Evolutionary conservation across 2,329 filamentous ascomycete species (phyloP).

Genomic region (Cladorrhinum sp.): DNA sequence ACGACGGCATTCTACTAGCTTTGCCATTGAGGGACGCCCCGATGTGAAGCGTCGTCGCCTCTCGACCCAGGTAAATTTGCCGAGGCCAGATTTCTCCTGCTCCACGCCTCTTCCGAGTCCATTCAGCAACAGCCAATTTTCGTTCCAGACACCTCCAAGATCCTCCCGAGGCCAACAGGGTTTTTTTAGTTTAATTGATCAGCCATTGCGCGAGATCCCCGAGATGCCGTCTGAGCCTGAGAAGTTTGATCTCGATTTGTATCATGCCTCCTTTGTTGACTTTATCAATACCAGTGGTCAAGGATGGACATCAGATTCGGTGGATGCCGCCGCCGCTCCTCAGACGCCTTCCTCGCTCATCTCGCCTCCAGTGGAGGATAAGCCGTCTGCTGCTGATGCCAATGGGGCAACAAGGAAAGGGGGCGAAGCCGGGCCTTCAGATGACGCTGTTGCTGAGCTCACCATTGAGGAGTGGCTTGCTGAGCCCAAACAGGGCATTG

Average conservation of each 20-base stretch:
- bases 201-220: background rate
- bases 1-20: background rate
- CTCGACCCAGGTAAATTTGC: constrained; percentile 14
- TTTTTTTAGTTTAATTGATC: background rate
- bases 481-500: constrained; percentile 14
- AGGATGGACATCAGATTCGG: constrained; percentile 1
- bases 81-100: constrained; percentile 7
- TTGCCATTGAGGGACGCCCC: constrained; percentile 10
- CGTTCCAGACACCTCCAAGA: constrained; percentile 9
- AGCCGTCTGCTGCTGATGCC: background rate
- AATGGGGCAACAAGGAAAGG: background rate
- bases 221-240: constrained; percentile 7
- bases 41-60: constrained; percentile 21
- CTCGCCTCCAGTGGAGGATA: background rate
- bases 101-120: constrained; percentile 13
- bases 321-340: background rate
- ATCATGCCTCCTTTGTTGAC: constrained; percentile 20
- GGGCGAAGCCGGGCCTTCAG: background rate
- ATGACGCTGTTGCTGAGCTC: constrained; percentile 18
- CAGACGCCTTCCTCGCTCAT: background rate
- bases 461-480: constrained; percentile 31
- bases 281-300: constrained; percentile 19
- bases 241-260: constrained; percentile 20
- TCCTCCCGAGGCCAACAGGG: constrained; percentile 5
- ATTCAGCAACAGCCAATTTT: constrained; percentile 5